Evolutionary conservation across 2,329 filamentous ascomycete genomes (phyloP), one percentile per base, ranked within the genome.

Genomic region (Thermothelomyces thermophilus): DNA sequence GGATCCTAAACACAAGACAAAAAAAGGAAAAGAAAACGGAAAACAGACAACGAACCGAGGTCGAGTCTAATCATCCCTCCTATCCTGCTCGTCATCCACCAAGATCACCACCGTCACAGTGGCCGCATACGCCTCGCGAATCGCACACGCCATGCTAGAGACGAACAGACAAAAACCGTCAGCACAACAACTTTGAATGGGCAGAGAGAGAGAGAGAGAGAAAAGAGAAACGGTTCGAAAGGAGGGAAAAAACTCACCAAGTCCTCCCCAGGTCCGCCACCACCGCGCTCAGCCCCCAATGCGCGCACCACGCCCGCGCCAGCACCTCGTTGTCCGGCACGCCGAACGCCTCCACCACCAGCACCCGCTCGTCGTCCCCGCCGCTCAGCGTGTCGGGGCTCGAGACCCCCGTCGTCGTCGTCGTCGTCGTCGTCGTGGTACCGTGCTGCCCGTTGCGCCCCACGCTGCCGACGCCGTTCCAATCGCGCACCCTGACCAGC

Each of bases 271-370:
- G 64, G 64, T 88, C 83, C 8, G 84, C 84, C 51, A 88, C 77
- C 16, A 90, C 69, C 1, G 86, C 85, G 61, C 77, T 82, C 59
- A 87, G 67, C 2, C 86, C 86, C 78, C 84, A 87, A 60, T 87
- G 83, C 48, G 83, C 78, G 63, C 85, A 89, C 86, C 86, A 90
- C 6, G 86, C 84, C 54, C 86, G 72, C 1, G 83, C 85, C 59
- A 90, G 75, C 3, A 88, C 85, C 65, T 89, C 86, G 57, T 89
- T 88, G 64, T 89, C 86, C 42, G 73, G 72, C 19, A 85, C 83
- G 1, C 86, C 86, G 63, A 86, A 82, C 0, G 84, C 83, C 67
- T 89, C 83, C 13, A 89, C 74, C 4, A 84, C 82, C 8, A 90
- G 70, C 3, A 90, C 84, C 58, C 78, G 77, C 57, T 85, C 83